Percentiles rank a stretch among this genome's conserved stretches.
phyloP scores from a whole-genome alignment of 2,329 filamentous ascomycete genomes.

The Penicillium sp. region DNA sequence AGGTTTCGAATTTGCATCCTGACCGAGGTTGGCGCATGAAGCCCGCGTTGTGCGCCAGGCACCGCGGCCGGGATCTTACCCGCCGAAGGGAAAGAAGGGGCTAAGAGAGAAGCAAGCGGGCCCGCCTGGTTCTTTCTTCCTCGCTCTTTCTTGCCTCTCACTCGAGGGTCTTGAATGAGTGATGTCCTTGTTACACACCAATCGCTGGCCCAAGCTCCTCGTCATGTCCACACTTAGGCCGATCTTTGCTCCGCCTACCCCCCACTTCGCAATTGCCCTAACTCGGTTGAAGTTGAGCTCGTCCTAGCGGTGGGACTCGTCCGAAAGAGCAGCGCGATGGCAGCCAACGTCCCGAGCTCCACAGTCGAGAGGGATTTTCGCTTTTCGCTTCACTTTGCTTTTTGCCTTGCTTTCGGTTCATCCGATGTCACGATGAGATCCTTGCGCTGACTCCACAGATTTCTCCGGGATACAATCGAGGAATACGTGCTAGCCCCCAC shows the following conservation, averaged over 20 bases:
- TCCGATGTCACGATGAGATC: slow-evolving; percentile 20
- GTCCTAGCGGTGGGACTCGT: slow-evolving; percentile 11
- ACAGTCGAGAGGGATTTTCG: slow-evolving; percentile 21
- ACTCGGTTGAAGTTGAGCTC: slow-evolving; percentile 14
- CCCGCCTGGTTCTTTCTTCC: slow-evolving; percentile 11
- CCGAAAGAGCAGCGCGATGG: slow-evolving; percentile 4
- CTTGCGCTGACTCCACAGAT: slow-evolving; percentile 36
- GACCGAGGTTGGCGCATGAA: slow-evolving; percentile 28
- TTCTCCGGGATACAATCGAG: slow-evolving; percentile 51
- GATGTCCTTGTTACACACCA: slow-evolving; percentile 15
- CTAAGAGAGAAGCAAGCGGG: slow-evolving; percentile 1
- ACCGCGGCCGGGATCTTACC: slow-evolving; percentile 19
- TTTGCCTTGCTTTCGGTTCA: slow-evolving; percentile 11
- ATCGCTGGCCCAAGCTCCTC: slow-evolving; percentile 35
- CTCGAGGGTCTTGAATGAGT: slow-evolving; percentile 11
- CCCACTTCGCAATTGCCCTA: slow-evolving; percentile 18
- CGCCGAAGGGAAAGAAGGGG: slow-evolving; percentile 8
- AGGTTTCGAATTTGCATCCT: slow-evolving; percentile 27
- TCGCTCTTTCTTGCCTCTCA: slow-evolving; percentile 3
- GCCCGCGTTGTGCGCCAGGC: slow-evolving; percentile 24
- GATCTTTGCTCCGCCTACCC: slow-evolving; percentile 30
- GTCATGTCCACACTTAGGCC: slow-evolving; percentile 25
- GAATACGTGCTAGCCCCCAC: slow-evolving; percentile 62
- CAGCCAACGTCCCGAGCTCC: slow-evolving; percentile 20
- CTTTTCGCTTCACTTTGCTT: slow-evolving; percentile 12